Conservation (phyloP, 768 basidiomycete species). For the Tulasnella sp. region DNA sequence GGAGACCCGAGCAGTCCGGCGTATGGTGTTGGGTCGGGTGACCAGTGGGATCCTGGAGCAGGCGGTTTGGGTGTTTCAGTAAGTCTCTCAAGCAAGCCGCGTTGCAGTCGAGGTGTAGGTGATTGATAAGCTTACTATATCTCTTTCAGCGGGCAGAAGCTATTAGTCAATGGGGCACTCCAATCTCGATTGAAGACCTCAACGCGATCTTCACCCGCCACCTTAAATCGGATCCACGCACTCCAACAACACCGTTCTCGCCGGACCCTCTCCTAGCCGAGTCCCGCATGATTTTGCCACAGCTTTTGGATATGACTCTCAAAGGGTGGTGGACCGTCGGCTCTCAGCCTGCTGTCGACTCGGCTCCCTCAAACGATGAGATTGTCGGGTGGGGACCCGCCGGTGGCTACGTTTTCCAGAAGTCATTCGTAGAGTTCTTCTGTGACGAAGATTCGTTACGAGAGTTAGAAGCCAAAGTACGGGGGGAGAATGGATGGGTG, state of each 20-base stretch:
- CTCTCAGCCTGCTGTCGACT: slow-evolving; percentile 93
- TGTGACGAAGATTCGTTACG: slow-evolving; percentile 63
- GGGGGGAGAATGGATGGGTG: slow-evolving; percentile 63
- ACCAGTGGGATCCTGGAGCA: slow-evolving; percentile 62
- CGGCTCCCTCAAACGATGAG: slow-evolving; percentile 69
- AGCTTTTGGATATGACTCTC: slow-evolving; percentile 75
- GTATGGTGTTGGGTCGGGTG: slow-evolving; percentile 69
- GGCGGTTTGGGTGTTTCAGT: slow-evolving; percentile 62
- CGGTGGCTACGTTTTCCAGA: slow-evolving; percentile 95
- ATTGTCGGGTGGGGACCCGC: slow-evolving; percentile 92
- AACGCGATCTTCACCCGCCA: slow-evolving; percentile 79
- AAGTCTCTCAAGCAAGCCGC: slow-evolving; percentile 36
- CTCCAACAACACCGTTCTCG: slow-evolving; percentile 86
- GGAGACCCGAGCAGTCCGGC: slow-evolving; percentile 98
- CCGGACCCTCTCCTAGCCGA: slow-evolving; percentile 78
- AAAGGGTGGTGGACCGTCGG: slow-evolving; percentile 95
- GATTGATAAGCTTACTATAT: slow-evolving; percentile 1
- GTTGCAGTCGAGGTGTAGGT: background rate
- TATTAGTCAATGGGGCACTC: slow-evolving; percentile 75
- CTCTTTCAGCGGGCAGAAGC: slow-evolving; percentile 59
- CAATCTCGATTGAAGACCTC: slow-evolving; percentile 66
- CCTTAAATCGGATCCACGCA: slow-evolving; percentile 61
- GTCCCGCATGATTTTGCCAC: slow-evolving; percentile 74
- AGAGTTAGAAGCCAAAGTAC: slow-evolving; percentile 61
- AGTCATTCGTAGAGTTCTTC: slow-evolving; percentile 97